phyloP scores from a whole-genome alignment of 345 rosid species.

The Clarkia xantiana region DNA sequence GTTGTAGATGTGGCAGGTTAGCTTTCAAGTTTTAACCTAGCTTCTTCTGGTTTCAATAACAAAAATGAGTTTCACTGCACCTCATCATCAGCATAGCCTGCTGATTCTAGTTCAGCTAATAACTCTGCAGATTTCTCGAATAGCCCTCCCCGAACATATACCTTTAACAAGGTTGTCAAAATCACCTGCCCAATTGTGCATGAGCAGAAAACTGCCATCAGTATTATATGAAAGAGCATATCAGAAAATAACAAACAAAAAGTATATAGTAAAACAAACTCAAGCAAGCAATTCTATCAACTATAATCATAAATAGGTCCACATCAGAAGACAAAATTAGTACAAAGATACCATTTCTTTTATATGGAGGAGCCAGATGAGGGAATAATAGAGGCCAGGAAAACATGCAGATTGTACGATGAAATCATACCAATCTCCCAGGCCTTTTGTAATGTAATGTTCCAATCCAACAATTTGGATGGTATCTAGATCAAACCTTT shows the following conservation, averaged over 20 bases:
- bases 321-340: too few relatives aligned
- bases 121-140: constrained; percentile 69
- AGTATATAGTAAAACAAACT: background rate
- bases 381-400: too few relatives aligned
- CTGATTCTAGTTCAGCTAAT: constrained; percentile 46
- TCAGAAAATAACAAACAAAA: background rate
- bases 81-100: constrained; percentile 73
- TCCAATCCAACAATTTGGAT: too few relatives aligned
- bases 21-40: too few relatives aligned
- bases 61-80: constrained; percentile 17
- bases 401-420: too few relatives aligned
- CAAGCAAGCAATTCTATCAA: background rate
- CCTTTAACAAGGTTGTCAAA: constrained; percentile 78
- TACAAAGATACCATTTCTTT: too few relatives aligned
- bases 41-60: background rate
- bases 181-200: constrained; percentile 45
- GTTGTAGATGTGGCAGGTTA: background rate
- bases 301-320: too few relatives aligned
- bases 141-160: constrained; percentile 71
- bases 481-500: too few relatives aligned
- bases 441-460: too few relatives aligned
- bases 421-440: too few relatives aligned
- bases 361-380: too few relatives aligned
- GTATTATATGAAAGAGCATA: background rate
- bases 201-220: background rate